Base-by-base conservation (phyloP, 345 rosid genomes). In the Sonneratia alba region DNA sequence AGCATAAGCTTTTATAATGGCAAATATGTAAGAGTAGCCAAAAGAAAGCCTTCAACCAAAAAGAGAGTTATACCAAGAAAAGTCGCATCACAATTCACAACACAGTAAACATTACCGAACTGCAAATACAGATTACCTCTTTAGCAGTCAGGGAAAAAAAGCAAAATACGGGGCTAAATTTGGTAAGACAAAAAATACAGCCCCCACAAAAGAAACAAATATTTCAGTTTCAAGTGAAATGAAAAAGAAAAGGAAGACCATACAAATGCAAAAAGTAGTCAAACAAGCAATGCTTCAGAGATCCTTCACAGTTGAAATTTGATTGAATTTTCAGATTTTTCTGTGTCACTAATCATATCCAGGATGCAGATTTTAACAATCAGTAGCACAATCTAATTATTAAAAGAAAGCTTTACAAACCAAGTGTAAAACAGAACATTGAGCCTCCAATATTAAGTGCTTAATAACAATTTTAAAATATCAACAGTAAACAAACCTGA, bases 401-500 rank as follows among this genome's bases (percentile, higher is more conserved):
- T 53, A 53, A 53, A 53, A 6, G 22, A 21, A 18, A 53, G 51
- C 1, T 16, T 11, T 11, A 13, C 1, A 48, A 48, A 11, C 18
- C 53, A 48, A 48, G 16, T 12, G 14, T 48, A 48, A 48, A 48
- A 16, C 18, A 48, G 53, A 48, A 3, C 18, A 40, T 48, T 15
- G 18, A 48, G 18, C 53, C 53, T 53, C 43, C 59, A 53, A 53
- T 53, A 5, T 53, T 19, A 2, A 15, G 59, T 11, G 59, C 5
- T 53, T 5, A 53, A 18, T 3, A 53, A 53, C 59, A 18, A 53
- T 27, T 19, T 15, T 24, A 45, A 4, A 13, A 14, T 22, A 13
- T 38, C 13, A 24, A 62, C 9, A 48, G 24, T 72, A 67, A 72
- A 14, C 77, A 78, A 53, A 96, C 99, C 99, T 96, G 99, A 79